Evolutionary conservation across 2,329 filamentous ascomycete genomes (phyloP).

Genomic region (Laburnicola sp.): DNA sequence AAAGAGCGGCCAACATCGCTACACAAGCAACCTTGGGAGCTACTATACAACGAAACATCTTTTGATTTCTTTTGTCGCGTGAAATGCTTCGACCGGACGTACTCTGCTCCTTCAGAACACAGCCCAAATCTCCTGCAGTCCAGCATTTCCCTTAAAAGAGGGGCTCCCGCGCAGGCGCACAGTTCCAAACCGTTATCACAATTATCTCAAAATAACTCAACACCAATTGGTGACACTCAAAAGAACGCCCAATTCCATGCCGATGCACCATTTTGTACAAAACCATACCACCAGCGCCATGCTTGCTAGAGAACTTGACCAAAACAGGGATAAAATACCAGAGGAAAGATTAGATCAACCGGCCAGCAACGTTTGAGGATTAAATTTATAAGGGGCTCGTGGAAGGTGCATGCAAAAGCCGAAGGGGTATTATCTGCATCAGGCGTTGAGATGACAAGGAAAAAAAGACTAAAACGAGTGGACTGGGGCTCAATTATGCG

Average conservation of each 20-base stretch:
- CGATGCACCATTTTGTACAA: not conserved
- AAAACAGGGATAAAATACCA: constrained; percentile 1
- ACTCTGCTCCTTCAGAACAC: no score
- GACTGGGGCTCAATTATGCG: not conserved
- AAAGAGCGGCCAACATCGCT: no score
- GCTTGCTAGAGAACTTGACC: constrained; percentile 6
- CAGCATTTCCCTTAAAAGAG: no score
- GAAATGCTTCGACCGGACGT: no score
- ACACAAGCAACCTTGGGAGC: no score
- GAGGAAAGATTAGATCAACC: not conserved
- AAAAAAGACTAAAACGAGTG: not conserved
- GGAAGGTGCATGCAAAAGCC: not conserved
- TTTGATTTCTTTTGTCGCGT: no score
- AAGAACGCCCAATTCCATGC: not conserved
- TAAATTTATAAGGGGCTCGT: not conserved
- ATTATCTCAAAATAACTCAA: no score
- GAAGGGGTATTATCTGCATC: constrained; percentile 3
- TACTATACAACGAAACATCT: no score
- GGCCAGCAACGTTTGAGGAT: not conserved
- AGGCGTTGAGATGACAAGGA: not conserved
- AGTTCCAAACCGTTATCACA: no score
- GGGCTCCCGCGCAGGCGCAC: no score
- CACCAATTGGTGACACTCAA: not conserved
- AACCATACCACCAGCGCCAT: constrained; percentile 13
- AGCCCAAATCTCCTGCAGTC: no score